Conservation (phyloP, 148 eudicot species). For the Silene uniflora region DNA sequence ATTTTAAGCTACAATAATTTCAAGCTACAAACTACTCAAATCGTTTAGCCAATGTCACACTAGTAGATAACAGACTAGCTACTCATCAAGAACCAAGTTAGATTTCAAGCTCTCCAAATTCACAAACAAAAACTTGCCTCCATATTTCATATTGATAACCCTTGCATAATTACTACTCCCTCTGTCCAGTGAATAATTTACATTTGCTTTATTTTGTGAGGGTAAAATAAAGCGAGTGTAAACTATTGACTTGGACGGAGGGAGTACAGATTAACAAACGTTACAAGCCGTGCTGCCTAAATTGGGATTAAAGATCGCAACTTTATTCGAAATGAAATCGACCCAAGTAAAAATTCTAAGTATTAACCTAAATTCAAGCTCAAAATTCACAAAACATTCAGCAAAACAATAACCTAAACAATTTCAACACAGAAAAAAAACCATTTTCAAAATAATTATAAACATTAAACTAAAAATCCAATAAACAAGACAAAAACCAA, state of each 20-base stretch:
- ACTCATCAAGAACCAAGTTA: background rate
- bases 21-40: no score
- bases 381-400: constrained; percentile 5
- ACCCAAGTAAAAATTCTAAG: background rate
- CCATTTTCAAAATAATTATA: background rate
- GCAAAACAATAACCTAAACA: background rate
- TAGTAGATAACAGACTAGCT: background rate
- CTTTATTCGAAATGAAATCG: background rate
- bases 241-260: no score
- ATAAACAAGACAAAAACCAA: no score
- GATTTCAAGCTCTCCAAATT: background rate
- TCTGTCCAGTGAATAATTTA: no score
- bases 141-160: background rate
- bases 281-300: background rate
- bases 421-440: background rate
- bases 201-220: no score
- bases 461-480: background rate
- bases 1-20: no score
- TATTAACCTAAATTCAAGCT: background rate
- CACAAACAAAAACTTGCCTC: background rate
- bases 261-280: background rate
- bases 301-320: background rate
- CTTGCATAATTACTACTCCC: background rate
- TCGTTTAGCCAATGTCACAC: no score
- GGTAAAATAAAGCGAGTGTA: no score